These are phyloP conservation scores for Cystobasidium tubakii DNA, from an alignment of 768 basidiomycete species.

Conservation along the genomic window DNA sequence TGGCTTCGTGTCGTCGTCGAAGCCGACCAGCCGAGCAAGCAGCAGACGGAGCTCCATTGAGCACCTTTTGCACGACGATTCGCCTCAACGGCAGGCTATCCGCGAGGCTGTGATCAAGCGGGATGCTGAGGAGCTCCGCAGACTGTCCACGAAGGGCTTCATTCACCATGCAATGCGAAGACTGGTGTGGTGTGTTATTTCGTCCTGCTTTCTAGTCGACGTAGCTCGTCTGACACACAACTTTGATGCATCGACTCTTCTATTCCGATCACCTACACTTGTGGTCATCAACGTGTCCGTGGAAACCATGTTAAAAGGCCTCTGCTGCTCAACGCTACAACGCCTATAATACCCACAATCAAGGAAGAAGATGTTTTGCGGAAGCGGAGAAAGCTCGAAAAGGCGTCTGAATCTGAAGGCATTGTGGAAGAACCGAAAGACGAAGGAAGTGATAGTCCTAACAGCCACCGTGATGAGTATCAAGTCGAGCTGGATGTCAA, in stretches of 20 bases:
- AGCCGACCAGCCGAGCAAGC: conserved; percentile 19
- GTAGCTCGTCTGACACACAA: neutral
- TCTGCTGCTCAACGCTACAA: conserved; percentile 22
- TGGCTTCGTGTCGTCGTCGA: conserved; percentile 14
- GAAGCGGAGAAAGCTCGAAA: neutral
- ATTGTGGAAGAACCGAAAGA: neutral
- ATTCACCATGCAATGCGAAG: conserved; percentile 33
- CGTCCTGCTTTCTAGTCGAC: neutral
- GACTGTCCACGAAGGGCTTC: conserved; percentile 23
- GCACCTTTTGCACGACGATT: conserved; percentile 8
- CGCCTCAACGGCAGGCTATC: conserved; percentile 4
- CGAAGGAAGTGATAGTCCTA: neutral
- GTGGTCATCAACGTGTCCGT: neutral
- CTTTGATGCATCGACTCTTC: neutral
- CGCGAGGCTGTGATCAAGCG: conserved; percentile 21
- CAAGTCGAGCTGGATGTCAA: conserved; percentile 52
- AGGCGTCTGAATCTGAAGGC: neutral
- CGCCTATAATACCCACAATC: neutral
- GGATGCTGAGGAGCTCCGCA: conserved; percentile 24
- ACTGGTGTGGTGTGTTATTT: conserved; percentile 25
- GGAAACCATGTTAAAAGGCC: neutral
- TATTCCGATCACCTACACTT: conserved; percentile 13
- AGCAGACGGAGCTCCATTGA: conserved; percentile 33
- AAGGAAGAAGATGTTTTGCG: conserved; percentile 22
- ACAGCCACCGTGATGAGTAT: conserved; percentile 47